Evolutionary conservation across 345 rosid species (phyloP).

Genomic region (Reutealis trisperma): DNA sequence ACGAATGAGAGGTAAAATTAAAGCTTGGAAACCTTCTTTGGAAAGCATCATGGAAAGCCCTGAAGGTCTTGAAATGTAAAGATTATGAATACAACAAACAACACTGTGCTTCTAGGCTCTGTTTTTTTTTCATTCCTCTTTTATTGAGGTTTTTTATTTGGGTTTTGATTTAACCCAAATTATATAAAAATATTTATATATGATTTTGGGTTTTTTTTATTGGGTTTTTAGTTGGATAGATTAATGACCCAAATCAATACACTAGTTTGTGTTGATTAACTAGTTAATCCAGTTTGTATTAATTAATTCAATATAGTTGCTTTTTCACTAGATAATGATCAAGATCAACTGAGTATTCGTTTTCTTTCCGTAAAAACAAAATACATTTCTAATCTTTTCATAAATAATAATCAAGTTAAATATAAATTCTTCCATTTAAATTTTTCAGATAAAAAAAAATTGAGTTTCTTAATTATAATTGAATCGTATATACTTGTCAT

Average conservation of each 20-base stretch:
- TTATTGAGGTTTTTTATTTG: conserved; percentile 9
- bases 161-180: background rate
- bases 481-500: no score
- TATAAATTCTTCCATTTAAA: no score
- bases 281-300: no score
- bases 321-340: no score
- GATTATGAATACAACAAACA: background rate
- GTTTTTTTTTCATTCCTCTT: background rate
- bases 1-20: conserved; percentile 27
- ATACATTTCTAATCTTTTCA: no score
- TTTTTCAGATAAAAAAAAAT: no score
- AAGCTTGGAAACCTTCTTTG: conserved; percentile 70
- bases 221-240: background rate
- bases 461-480: no score
- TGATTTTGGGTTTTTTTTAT: background rate
- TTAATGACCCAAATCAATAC: background rate
- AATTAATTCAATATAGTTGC: no score
- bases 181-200: background rate
- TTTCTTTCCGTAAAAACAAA: no score
- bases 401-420: no score
- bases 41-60: conserved; percentile 60
- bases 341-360: no score
- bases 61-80: conserved; percentile 37
- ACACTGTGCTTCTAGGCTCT: background rate
- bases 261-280: no score